Evolutionary conservation across 2,329 filamentous ascomycete species (phyloP).

Genomic region (Pleoardoris graminearum): DNA sequence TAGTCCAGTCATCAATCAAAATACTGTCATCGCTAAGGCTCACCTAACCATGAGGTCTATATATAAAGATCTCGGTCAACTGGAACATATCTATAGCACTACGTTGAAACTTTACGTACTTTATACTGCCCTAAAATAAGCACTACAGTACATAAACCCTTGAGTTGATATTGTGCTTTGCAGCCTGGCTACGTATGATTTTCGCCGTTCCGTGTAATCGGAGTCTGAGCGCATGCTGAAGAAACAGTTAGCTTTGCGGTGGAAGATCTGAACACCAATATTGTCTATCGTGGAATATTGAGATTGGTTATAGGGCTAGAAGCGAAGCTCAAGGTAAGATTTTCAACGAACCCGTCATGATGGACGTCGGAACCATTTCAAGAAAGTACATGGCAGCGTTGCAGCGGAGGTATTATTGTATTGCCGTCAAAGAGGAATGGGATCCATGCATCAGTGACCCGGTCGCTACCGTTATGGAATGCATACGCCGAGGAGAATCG

Average conservation of each 20-base stretch:
- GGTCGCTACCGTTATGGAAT: constrained; percentile 56
- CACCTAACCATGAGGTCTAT: no score
- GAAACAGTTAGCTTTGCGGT: constrained; percentile 39
- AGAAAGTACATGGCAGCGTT: constrained; percentile 53
- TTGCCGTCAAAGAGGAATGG: constrained; percentile 61
- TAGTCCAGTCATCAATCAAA: constrained; percentile 61
- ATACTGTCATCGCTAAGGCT: constrained; percentile 55
- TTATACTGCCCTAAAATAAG: no score
- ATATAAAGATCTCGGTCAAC: no score
- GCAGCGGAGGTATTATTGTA: constrained; percentile 48
- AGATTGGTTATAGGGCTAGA: constrained; percentile 53
- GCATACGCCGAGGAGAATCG: constrained; percentile 59
- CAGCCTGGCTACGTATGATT: no score
- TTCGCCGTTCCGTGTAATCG: constrained; percentile 57
- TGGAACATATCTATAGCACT: no score
- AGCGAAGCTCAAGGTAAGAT: constrained; percentile 58
- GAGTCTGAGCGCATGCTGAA: constrained; percentile 52
- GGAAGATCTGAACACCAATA: constrained; percentile 45
- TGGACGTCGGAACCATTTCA: constrained; percentile 51
- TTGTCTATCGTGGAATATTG: constrained; percentile 58
- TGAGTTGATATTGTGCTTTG: no score
- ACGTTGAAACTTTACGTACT: no score
- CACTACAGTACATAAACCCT: no score
- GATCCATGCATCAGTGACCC: constrained; percentile 49
- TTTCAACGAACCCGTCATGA: constrained; percentile 32